Evolutionary conservation across 768 basidiomycete genomes (phyloP), one percentile per base, ranked within the genome.

Genomic region (Leccinum barrowsii): DNA sequence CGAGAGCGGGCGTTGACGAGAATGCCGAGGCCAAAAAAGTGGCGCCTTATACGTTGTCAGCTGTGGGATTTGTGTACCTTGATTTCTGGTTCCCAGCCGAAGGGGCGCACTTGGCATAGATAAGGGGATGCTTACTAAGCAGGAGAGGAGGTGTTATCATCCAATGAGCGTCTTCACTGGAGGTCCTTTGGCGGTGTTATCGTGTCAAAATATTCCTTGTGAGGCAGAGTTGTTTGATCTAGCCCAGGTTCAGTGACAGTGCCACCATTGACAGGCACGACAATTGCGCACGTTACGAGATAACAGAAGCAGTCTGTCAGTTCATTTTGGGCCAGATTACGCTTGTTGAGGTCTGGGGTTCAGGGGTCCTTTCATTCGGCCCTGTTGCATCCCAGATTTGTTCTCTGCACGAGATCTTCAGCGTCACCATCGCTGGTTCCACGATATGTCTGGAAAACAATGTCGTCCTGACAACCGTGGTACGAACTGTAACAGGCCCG

Each of bases 111-210:
- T 63, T 58, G 65, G 62, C 58, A 24, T 42, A 55, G 66, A 68
- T 67, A 68, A 67, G 64, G 37, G n/a, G 1, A 1, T 3, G 57
- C 57, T 67, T 63, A 67, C 52, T 69, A 60, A 67, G 57, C 61
- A 32, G 1, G 40, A 60, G 57, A 67, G 66, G 60, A 50, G 42
- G 1, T 8, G 30, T 47, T 67, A 67, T 67, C 66, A 59, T 56
- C 67, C 66, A 67, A 67, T 67, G 21, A 65, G 34, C 28, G 3
- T 10, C 34, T 6, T 15, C 21, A 5, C 5, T 4, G 40, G 42
- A 54, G 54, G n/a, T 8, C 52, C 26, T 53, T 47, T 48, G 24
- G 35, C 34, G 12, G 8, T 19, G 54, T 57, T 63, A 68, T 68
- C 66, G 34, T 63, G 66, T 60, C 61, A 65, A 57, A 54, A 56